Conservation (phyloP, 257 asterid species). For the Prunella vulgaris region DNA sequence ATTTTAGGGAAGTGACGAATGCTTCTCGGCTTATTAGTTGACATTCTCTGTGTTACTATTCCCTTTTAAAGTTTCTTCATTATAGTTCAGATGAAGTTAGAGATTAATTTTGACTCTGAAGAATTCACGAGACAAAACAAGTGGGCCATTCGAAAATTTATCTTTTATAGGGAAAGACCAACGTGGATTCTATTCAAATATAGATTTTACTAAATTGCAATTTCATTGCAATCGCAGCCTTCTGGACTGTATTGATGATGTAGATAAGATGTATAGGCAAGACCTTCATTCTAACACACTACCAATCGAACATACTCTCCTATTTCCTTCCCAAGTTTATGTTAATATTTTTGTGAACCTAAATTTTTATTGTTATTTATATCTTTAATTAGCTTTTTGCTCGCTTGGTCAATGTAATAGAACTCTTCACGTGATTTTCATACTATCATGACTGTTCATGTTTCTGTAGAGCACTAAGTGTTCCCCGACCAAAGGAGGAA, state of each 20-base stretch:
- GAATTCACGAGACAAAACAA: neutral
- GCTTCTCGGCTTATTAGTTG: neutral
- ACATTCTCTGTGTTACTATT: neutral
- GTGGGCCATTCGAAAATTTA: neutral
- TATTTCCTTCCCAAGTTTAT: neutral
- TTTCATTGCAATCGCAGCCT: neutral
- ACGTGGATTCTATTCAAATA: neutral
- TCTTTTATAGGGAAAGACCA: neutral
- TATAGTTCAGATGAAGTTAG: neutral
- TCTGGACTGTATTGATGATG: neutral
- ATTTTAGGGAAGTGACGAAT: neutral
- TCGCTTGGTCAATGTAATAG: neutral
- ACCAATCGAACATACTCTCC: neutral
- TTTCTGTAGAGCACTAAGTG: slow-evolving; percentile 44
- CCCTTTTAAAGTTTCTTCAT: neutral
- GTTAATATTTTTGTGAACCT: slow-evolving; percentile 3
- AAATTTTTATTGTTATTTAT: neutral
- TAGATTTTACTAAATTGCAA: neutral
- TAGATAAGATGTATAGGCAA: neutral
- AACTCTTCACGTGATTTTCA: neutral
- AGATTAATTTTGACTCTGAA: neutral
- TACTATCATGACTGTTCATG: slow-evolving; percentile 2
- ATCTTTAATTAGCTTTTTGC: neutral
- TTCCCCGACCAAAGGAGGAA: slow-evolving; percentile 79
- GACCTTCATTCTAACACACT: neutral